Evolutionary conservation across 495 filamentous ascomycete genomes (phyloP), one percentile per base, ranked within the genome.

Genomic region (Trichoderma parareesei): DNA sequence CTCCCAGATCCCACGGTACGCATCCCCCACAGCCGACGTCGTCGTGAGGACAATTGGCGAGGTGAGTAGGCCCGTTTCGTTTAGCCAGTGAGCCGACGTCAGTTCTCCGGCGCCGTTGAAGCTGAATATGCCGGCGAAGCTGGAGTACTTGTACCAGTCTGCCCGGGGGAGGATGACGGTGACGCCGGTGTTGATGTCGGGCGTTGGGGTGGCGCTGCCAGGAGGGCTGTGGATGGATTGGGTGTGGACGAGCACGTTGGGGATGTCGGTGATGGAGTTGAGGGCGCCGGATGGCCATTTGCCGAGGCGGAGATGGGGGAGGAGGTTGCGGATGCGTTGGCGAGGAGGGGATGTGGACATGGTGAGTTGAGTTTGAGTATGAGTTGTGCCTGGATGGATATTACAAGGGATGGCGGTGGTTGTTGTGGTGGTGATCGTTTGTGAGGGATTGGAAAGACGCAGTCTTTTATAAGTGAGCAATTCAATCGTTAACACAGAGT

Each of bases 101-200:
- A 85, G 75, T 65, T 84, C 81, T 27, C 82, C 81, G 37, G 73
- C 75, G 62, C 82, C 81, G 67, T 85, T 85, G 73, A 85, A 82
- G 64, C 75, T 74, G 70, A 81, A 82, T 49, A 81, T 69, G 4
- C 79, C 77, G 9, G 82, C 78, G 48, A 78, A 79, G 68, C 77
- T 81, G 46, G 77, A 79, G 1, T 76, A 69, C 65, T 80, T 61
- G 66, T 79, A 80, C 73, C 77, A 81, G 43, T 81, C 71, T 18
- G 70, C 40, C 33, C 81, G 79, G 7, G 82, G 80, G 18, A 83
- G 71, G 66, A 84, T 80, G 59, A 73, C 73, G 14, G 82, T 85
- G 5, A 85, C 72, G 42, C 82, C 81, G 2, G 79, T 84, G 65
- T 79, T 80, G 62, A 80, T 74, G 42, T 69, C 68, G 13, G 73